A percentile compares a stretch with the other conserved stretches of the same genome.
Conservation (phyloP, 169 alveolate genomes). For the Plasmodium chabaudi region DNA sequence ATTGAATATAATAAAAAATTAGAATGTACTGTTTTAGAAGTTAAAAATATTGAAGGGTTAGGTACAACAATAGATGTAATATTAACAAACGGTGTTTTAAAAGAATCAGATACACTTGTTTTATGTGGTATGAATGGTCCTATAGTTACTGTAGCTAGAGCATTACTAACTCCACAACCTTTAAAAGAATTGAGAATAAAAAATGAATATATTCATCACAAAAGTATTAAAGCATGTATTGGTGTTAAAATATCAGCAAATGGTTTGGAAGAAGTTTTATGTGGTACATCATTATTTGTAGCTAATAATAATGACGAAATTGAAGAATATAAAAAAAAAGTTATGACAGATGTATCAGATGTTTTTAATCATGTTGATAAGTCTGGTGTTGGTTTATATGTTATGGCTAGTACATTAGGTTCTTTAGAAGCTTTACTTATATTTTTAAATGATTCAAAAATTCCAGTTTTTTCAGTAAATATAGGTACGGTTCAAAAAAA, state of each 20-base stretch:
- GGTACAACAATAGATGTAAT: slow-evolving; percentile 99
- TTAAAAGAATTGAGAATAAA: slow-evolving; percentile 99
- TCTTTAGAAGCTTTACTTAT: slow-evolving; percentile 98
- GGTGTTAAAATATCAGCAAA: slow-evolving; percentile 95
- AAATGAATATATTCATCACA: slow-evolving; percentile 97
- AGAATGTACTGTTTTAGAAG: slow-evolving; percentile 97
- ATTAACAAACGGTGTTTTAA: slow-evolving; percentile 95
- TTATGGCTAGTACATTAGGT: slow-evolving; percentile 99
- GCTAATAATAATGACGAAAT: slow-evolving; percentile 91
- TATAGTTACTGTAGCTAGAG: slow-evolving; percentile 96
- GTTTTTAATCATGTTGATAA: slow-evolving; percentile 94
- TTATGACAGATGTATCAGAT: slow-evolving; percentile 93
- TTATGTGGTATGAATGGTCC: slow-evolving; percentile 98
- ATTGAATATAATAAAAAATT: slow-evolving; percentile 91
- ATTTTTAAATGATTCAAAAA: slow-evolving; percentile 94
- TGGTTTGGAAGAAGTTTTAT: slow-evolving; percentile 97
- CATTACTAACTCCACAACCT: slow-evolving; percentile 99
- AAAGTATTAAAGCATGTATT: slow-evolving; percentile 94
- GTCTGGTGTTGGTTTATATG: slow-evolving; percentile 97
- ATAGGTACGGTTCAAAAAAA: slow-evolving; percentile 99
- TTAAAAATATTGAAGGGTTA: slow-evolving; percentile 95
- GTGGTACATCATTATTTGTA: slow-evolving; percentile 96
- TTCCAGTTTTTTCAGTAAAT: slow-evolving; percentile 97
- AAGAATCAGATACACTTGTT: slow-evolving; percentile 96
- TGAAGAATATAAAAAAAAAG: slow-evolving; percentile 91